Base-by-base conservation (phyloP, 1,284 basidiomycete species). In the Veloboletus limbatus region DNA sequence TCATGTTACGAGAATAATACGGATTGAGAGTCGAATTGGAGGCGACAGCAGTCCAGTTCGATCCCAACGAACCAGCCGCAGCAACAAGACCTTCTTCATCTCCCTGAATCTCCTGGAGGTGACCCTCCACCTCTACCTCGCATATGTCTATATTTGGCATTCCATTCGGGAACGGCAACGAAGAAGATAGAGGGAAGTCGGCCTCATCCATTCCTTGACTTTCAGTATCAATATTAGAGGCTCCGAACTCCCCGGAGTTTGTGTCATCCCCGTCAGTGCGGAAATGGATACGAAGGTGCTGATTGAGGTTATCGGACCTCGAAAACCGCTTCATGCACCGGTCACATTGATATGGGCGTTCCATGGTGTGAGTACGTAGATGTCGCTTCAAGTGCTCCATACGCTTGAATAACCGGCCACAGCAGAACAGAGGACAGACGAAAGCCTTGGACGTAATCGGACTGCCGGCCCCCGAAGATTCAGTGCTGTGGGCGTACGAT, bases 381-480 rank as follows among this genome's bases (percentile, higher is more conserved):
- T 96, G 92, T 32, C 91, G 72, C 69, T 88, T 89, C 54, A 95
- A 74, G 62, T 95, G 91, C 63, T 95, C 92, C 72, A 88, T 81
- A 8, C 90, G 81, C 74, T 92, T 93, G 79, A 94, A 96, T 51
- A 86, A 71, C 51, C 86, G 75, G 4, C 85, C 82, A 63, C 92
- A 95, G 7, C 85, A 85, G 62, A 79, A 82, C 1, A 91, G 74
- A 20, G 88, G 88, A 66, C 90, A 93, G 35, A 82, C 77, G 60
- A 82, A 92, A 10, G 80, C 82, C 63, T 84, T 88, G 25, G 76
- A 75, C 58, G 70, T 73, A 54, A 63, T 56, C 35, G 51, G 54
- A 45, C 33, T 53, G 36, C 49, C 37, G 32, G 49, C 38, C 35
- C 61, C 49, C 18, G 58, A 50, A 13, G 55, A 47, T 17, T 49